These are phyloP conservation scores for Dalbergia cochinchinensis DNA, from an alignment of 306 rosid species.

Conservation along the genomic window DNA sequence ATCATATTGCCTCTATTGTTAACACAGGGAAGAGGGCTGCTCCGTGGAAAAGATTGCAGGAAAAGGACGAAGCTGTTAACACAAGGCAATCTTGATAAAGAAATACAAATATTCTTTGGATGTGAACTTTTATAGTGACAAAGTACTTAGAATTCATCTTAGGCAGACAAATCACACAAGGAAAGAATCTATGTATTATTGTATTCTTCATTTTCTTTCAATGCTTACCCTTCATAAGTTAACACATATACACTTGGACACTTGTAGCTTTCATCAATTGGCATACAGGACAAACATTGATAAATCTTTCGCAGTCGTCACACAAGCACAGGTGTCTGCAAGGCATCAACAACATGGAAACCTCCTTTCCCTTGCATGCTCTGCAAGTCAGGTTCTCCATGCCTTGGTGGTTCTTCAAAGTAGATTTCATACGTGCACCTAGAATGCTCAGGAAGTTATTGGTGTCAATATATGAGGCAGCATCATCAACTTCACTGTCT, in stretches of 20 bases:
- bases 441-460: conserved; percentile 63
- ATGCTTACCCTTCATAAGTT: conserved; percentile 47
- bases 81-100: background rate
- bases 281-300: conserved; percentile 82
- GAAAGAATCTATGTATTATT: conserved; percentile 34
- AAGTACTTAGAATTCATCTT: conserved; percentile 10
- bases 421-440: conserved; percentile 44
- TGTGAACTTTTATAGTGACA: conserved; percentile 32
- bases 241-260: conserved; percentile 74
- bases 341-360: conserved; percentile 85
- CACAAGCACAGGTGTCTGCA: conserved; percentile 93
- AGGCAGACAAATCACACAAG: conserved; percentile 41
- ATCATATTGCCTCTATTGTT: background rate
- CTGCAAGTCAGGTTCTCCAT: conserved; percentile 64
- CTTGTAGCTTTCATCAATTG: conserved; percentile 75
- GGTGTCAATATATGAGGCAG: conserved; percentile 70
- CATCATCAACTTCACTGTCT: conserved; percentile 89
- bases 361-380: conserved; percentile 78
- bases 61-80: background rate
- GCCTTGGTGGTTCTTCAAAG: conserved; percentile 50
- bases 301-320: conserved; percentile 75
- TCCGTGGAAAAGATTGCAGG: background rate
- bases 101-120: conserved; percentile 4
- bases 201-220: conserved; percentile 33
- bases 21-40: background rate